These are phyloP conservation scores for Letharia lupina DNA, from an alignment of 495 filamentous ascomycete genomes.

Conservation along the genomic window DNA sequence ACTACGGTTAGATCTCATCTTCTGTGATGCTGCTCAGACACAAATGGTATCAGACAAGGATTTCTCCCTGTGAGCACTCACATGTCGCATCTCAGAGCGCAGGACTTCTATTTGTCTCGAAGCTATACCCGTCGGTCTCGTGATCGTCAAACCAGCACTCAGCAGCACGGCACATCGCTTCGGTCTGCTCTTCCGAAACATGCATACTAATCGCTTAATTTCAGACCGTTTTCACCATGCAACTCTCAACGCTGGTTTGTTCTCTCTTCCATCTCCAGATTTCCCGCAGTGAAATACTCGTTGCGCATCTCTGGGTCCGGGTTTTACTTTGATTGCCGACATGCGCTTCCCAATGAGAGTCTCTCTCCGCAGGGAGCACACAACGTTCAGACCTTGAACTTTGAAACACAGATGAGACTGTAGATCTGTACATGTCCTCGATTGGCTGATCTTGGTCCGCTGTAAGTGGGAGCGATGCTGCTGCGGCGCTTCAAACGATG, in stretches of 20 bases:
- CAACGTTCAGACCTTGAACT: background rate
- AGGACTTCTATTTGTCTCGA: background rate
- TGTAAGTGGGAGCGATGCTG: background rate
- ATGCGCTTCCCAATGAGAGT: background rate
- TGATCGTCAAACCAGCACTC: background rate
- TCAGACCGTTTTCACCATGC: background rate
- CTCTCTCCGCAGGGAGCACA: background rate
- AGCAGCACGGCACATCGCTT: background rate
- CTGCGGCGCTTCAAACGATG: background rate
- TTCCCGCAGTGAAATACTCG: background rate
- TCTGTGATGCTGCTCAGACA: background rate
- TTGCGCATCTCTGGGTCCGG: background rate
- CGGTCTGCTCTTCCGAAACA: background rate
- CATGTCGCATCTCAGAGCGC: background rate
- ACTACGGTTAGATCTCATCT: background rate
- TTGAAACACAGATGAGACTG: slow-evolving; percentile 2
- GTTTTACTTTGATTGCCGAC: background rate
- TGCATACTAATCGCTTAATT: background rate
- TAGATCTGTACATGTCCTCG: background rate
- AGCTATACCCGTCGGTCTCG: background rate
- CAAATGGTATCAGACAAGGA: background rate
- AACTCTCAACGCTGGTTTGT: background rate
- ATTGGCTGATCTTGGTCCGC: background rate
- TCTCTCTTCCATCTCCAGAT: background rate
- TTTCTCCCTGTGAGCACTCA: background rate